Conservation (phyloP, 106 monocot genomes). For the Narthecium ossifragum region DNA sequence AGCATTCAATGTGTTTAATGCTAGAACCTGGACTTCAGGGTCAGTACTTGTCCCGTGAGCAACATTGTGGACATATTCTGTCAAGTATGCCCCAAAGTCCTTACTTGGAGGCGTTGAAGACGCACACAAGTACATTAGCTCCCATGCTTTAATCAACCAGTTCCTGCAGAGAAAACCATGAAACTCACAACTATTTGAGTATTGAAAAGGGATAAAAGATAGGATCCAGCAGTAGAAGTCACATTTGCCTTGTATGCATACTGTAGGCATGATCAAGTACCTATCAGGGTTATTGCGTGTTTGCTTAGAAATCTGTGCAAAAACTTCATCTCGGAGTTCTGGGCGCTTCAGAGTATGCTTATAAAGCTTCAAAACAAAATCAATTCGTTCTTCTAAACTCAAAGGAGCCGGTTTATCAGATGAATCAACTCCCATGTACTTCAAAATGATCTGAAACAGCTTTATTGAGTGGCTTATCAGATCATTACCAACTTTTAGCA, state of each 20-base stretch:
- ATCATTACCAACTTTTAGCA: constrained; percentile 82
- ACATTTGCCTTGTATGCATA: too few species aligned
- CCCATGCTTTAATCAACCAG: constrained; percentile 80
- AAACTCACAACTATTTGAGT: too few species aligned
- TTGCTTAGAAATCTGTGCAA: constrained; percentile 91
- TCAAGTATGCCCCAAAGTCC: constrained; percentile 85
- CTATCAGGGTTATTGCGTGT: constrained; percentile 92
- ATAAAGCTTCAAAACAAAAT: constrained; percentile 79
- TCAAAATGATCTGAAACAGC: constrained; percentile 76
- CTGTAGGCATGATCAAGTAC: constrained; percentile 21
- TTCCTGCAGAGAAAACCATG: constrained; percentile 25
- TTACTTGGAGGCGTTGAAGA: constrained; percentile 96
- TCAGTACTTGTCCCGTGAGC: constrained; percentile 66
- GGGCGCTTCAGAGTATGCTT: constrained; percentile 82
- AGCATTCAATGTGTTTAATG: constrained; percentile 74
- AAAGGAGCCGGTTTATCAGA: constrained; percentile 47
- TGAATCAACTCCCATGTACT: constrained; percentile 90
- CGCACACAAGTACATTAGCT: constrained; percentile 90
- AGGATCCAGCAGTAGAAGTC: too few species aligned
- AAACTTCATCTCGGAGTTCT: constrained; percentile 94
- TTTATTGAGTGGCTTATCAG: constrained; percentile 78
- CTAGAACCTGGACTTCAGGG: constrained; percentile 70
- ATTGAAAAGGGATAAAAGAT: too few species aligned
- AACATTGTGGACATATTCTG: constrained; percentile 83
- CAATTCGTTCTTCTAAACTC: constrained; percentile 76